phyloP scores from a whole-genome alignment of 2,329 filamentous ascomycete species.

The Purpureocillium lavendulum region DNA sequence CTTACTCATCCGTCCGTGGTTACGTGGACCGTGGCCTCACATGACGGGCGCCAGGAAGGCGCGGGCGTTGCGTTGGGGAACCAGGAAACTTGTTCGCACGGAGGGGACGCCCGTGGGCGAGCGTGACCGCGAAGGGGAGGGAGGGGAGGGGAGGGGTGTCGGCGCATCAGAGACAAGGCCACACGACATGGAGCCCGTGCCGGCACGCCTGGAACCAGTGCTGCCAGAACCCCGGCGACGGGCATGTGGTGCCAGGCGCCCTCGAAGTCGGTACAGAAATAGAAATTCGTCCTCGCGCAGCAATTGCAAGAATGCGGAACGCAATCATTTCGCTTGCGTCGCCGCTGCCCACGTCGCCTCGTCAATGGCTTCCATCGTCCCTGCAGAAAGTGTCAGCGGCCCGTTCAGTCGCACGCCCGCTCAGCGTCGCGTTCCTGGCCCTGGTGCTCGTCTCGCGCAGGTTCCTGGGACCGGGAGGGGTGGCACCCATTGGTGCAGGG shows the following conservation, averaged over 20 bases:
- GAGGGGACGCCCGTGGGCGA: not conserved
- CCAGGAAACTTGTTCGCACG: not conserved
- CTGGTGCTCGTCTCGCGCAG: not conserved
- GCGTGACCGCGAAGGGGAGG: not conserved
- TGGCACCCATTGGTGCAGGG: not conserved
- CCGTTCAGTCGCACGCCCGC: no score
- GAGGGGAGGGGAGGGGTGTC: not conserved
- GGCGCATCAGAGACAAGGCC: not conserved
- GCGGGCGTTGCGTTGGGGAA: not conserved
- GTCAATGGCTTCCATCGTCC: no score
- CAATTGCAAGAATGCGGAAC: not conserved
- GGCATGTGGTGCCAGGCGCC: no score
- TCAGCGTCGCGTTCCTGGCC: no score
- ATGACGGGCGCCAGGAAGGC: constrained; percentile 3
- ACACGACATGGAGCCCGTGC: not conserved
- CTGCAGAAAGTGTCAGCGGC: no score
- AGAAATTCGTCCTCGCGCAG: not conserved
- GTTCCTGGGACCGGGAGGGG: constrained; percentile 1
- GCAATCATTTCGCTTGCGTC: not conserved
- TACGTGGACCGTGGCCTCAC: constrained; percentile 1
- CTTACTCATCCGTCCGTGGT: constrained; percentile 1
- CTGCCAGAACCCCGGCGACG: not conserved
- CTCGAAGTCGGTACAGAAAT: not conserved
- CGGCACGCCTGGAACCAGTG: not conserved
- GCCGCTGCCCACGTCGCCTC: no score